These are phyloP conservation scores for Triadica sebifera DNA, from an alignment of 345 rosid genomes.

Conservation along the genomic window DNA sequence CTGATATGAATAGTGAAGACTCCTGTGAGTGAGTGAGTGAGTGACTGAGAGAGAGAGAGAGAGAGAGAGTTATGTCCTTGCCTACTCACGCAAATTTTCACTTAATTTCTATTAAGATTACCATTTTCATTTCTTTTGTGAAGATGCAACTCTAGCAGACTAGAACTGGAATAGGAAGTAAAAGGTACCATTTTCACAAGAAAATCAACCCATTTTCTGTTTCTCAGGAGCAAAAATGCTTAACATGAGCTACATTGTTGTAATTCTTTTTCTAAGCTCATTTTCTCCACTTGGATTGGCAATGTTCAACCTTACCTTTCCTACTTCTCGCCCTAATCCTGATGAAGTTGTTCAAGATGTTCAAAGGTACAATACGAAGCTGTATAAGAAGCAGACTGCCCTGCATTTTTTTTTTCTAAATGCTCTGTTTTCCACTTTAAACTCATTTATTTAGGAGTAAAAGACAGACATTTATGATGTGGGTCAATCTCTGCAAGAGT, in stretches of 20 bases:
- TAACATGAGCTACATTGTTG: conserved; percentile 20
- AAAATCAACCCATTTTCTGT: not conserved
- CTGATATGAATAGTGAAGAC: not conserved
- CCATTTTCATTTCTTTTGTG: not conserved
- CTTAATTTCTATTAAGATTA: conserved; percentile 9
- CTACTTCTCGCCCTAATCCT: conserved; percentile 68
- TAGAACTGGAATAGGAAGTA: not conserved
- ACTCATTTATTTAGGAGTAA: conserved; percentile 24
- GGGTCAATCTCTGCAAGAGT: no score
- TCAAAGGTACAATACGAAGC: conserved; percentile 49
- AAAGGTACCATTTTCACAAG: no score
- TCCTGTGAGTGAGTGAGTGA: not conserved
- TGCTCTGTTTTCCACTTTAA: not conserved
- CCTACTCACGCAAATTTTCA: not conserved
- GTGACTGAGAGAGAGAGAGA: not conserved
- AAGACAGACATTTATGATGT: no score
- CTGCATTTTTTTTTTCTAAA: not conserved
- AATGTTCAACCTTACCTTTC: conserved; percentile 55
- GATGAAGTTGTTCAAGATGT: conserved; percentile 74
- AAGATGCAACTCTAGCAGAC: not conserved
- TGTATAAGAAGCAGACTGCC: not conserved
- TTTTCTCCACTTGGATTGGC: conserved; percentile 36
- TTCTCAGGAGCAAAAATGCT: conserved; percentile 12
- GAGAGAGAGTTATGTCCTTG: not conserved
- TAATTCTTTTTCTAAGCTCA: conserved; percentile 36